Base-by-base conservation (phyloP, 1,284 basidiomycete species). In the Cutaneotrichosporon spelunceum region DNA sequence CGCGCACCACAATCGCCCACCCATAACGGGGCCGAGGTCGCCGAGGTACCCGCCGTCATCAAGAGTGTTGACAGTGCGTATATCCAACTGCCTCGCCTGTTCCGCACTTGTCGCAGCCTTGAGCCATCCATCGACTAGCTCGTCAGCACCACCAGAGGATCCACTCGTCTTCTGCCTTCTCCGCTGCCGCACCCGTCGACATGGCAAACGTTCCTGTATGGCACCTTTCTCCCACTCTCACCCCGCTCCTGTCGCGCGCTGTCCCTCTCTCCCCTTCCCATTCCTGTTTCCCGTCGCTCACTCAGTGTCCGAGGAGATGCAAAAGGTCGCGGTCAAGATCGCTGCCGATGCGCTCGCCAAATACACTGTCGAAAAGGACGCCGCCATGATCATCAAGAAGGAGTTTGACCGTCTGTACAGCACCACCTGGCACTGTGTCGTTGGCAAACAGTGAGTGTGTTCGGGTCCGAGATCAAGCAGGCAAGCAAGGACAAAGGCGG, bases 371-470 rank as follows among this genome's bases (percentile, higher is more conserved):
- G 94, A 97, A 83, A 97, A 96, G 82, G 92, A 99, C 79, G 93
- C 98, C 76, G 95, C 94, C 14, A 93, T 94, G 44, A 88, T 92
- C 79, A 90, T 97, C 84, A 99, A 99, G 85, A 92, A 94, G 80
- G 91, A 95, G 81, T 93, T 96, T 78, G 94, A 99, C 84, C 84
- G 87, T 80, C 84, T 88, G 78, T 88, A 91, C 72, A 91, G 90
- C 21, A 76, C 93, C 56, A 97, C 95, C 67, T 98, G 95, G 95
- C 94, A 98, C 78, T 76, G 73, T 55, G 75, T 99, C 67, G 94
- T 97, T 34, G 94, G 94, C 62, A 96, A 95, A 84, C 93, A 94
- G 78, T 80, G 66, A 68, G 75, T 75, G 1, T 11, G 21, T 8
- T 30, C 16, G 29, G 21, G 49, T 11, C 21, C n/a, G n/a, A n/a